Conservation (phyloP, 2,329 filamentous ascomycete genomes). For the Cercospora zeae-maydis region DNA sequence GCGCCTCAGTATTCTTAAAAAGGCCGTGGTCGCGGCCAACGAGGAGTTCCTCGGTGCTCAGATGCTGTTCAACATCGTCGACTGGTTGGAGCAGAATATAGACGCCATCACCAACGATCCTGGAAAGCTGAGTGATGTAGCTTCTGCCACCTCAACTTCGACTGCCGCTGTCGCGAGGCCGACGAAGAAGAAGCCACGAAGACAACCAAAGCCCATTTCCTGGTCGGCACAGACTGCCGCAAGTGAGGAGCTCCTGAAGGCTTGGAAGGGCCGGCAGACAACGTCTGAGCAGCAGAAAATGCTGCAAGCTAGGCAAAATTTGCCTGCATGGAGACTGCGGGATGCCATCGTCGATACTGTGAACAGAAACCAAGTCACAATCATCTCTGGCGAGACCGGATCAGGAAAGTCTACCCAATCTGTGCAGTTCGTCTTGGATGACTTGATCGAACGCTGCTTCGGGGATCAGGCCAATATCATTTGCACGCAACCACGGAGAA, state of each 20-base stretch:
- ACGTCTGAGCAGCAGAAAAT: constrained; percentile 68
- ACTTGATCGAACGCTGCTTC: constrained; percentile 72
- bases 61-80: constrained; percentile 85
- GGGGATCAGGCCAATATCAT: constrained; percentile 83
- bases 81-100: constrained; percentile 86
- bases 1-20: constrained; percentile 79
- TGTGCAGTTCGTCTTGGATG: constrained; percentile 91
- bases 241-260: constrained; percentile 57
- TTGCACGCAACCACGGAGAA: constrained; percentile 90
- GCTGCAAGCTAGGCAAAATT: constrained; percentile 64
- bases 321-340: constrained; percentile 85
- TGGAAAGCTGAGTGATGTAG: constrained; percentile 78
- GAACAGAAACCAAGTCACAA: constrained; percentile 76
- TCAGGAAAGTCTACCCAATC: constrained; percentile 97
- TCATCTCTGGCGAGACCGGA: constrained; percentile 94
- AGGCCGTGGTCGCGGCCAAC: constrained; percentile 67
- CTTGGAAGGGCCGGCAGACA: constrained; percentile 68
- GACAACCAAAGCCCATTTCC: constrained; percentile 55
- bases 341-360: constrained; percentile 75
- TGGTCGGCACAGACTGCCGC: constrained; percentile 58
- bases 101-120: constrained; percentile 79
- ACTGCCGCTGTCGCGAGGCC: constrained; percentile 24
- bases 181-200: constrained; percentile 36
- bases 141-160: constrained; percentile 66
- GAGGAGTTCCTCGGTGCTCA: constrained; percentile 73